These are phyloP conservation scores for Limnanthes douglasii DNA, from an alignment of 345 rosid genomes.

Conservation along the genomic window DNA sequence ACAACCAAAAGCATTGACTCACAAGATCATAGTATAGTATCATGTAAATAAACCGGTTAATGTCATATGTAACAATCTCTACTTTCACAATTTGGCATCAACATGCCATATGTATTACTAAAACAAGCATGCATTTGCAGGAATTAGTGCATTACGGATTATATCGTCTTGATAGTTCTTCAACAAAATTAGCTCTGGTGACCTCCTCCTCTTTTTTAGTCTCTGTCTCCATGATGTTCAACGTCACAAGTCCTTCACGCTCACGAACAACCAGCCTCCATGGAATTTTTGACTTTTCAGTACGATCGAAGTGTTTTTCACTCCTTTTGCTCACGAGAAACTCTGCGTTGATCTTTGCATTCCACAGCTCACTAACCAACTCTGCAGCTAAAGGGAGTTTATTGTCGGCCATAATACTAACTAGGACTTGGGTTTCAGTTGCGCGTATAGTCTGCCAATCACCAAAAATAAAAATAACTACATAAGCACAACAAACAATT, in stretches of 20 bases:
- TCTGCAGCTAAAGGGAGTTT: slow-evolving; percentile 40
- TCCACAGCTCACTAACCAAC: slow-evolving; percentile 54
- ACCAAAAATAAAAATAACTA: neutral
- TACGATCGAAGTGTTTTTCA: slow-evolving; percentile 39
- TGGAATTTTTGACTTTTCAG: slow-evolving; percentile 30
- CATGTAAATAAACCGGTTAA: too few relatives aligned
- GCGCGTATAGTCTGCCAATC: slow-evolving; percentile 41
- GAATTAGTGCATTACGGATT: too few relatives aligned
- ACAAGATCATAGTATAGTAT: too few relatives aligned
- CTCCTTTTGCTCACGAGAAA: slow-evolving; percentile 42
- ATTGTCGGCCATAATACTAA: slow-evolving; percentile 39
- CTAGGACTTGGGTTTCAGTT: slow-evolving; percentile 64
- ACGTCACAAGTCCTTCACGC: slow-evolving; percentile 33
- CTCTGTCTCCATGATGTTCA: slow-evolving; percentile 38
- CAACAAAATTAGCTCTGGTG: slow-evolving; percentile 28
- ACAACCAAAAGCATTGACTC: too few relatives aligned
- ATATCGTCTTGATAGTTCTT: slow-evolving; percentile 26
- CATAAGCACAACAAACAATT: too few relatives aligned
- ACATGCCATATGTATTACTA: too few relatives aligned
- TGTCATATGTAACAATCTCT: too few relatives aligned
- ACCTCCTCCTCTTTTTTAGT: slow-evolving; percentile 28
- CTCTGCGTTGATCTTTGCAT: slow-evolving; percentile 50
- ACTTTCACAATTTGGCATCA: too few relatives aligned
- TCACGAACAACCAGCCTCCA: slow-evolving; percentile 67
- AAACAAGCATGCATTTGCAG: too few relatives aligned